Conservation (phyloP, 345 rosid species). For the Punica granatum region DNA sequence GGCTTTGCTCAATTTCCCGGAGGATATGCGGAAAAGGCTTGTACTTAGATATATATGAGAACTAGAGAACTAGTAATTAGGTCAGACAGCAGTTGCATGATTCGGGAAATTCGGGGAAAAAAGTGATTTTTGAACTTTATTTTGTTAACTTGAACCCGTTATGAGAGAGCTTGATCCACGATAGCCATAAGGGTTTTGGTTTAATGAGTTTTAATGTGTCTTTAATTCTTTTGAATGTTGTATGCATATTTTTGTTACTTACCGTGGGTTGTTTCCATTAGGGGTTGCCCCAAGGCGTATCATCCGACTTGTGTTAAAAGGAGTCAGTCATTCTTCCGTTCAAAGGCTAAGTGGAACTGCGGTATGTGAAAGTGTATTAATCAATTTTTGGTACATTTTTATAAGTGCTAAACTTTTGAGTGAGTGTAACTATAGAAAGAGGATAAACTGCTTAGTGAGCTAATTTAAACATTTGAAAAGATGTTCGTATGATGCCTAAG, state of each 20-base stretch:
- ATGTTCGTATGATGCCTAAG: not conserved
- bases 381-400: not conserved
- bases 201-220: not conserved
- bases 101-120: not conserved
- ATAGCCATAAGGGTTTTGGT: not conserved
- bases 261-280: constrained; percentile 6
- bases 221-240: not conserved
- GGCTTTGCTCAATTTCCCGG: not conserved
- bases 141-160: not conserved
- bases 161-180: not conserved
- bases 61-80: not conserved
- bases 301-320: constrained; percentile 95
- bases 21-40: not conserved
- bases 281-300: constrained; percentile 98
- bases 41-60: not conserved
- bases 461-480: no score
- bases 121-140: not conserved
- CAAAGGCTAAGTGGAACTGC: constrained; percentile 88
- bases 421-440: not conserved
- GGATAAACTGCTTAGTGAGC: not conserved
- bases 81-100: not conserved
- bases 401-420: not conserved
- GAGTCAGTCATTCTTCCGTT: constrained; percentile 75
- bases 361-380: constrained; percentile 37
- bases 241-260: not conserved